Evolutionary conservation across 2,329 filamentous ascomycete species (phyloP).

Genomic region (Diaporthe sp.): DNA sequence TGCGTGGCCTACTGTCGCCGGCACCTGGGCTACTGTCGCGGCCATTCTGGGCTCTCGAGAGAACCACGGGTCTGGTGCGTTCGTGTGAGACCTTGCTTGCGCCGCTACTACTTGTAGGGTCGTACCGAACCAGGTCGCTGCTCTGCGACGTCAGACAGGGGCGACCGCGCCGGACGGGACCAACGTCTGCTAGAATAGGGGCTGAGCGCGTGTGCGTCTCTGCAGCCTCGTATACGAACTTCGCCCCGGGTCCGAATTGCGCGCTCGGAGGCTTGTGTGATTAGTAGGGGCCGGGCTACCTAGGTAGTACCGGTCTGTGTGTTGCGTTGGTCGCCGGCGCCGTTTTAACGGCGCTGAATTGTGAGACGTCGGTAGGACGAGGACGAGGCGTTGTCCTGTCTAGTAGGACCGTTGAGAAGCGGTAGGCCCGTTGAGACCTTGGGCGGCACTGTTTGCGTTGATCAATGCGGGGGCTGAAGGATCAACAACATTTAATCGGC

Average conservation of each 20-base stretch:
- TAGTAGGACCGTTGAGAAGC: neutral
- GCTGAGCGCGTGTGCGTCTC: conserved; percentile 19
- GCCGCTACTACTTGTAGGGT: conserved; percentile 4
- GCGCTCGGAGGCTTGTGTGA: conserved; percentile 14
- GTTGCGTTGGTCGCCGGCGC: conserved; percentile 2
- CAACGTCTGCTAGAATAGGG: conserved; percentile 21
- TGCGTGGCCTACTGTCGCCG: conserved; percentile 43
- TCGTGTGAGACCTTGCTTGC: conserved; percentile 5
- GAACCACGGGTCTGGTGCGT: neutral
- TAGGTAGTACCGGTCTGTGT: conserved; percentile 9
- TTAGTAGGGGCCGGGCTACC: neutral
- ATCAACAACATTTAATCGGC: conserved; percentile 30
- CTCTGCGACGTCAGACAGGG: conserved; percentile 10
- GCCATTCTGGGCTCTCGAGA: conserved; percentile 45
- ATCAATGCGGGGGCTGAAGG: conserved; percentile 20
- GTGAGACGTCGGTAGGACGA: conserved; percentile 16
- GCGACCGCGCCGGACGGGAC: conserved; percentile 3
- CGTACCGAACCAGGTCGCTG: neutral
- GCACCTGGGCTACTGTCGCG: conserved; percentile 49
- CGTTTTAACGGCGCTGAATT: conserved; percentile 16
- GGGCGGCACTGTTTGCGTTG: neutral
- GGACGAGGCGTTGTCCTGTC: conserved; percentile 3
- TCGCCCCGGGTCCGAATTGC: neutral
- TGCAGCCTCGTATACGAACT: conserved; percentile 24
- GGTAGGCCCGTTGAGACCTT: conserved; percentile 9